A percentile compares a stretch with the other conserved stretches of the same genome.
Conservation (phyloP, 75 land plant species). For the Isoetes taiwanensis region DNA sequence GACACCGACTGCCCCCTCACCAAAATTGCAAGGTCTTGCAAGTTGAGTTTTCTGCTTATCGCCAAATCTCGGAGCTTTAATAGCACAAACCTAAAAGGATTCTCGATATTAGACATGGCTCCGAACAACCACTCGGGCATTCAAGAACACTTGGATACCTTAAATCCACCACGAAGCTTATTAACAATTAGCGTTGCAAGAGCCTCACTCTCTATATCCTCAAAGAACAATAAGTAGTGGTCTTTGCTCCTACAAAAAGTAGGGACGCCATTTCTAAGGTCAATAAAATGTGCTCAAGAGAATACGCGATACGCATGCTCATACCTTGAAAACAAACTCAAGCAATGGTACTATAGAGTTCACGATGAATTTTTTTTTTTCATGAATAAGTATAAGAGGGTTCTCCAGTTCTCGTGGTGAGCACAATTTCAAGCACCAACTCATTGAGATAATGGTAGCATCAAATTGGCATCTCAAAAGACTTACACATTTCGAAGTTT, state of each 20-base stretch:
- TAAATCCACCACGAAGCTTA: constrained; percentile 1
- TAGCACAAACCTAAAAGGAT: background rate
- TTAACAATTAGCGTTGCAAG: background rate
- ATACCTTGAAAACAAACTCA: background rate
- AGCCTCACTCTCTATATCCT: constrained; percentile 3
- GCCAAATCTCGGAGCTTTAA: background rate
- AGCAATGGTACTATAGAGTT: background rate
- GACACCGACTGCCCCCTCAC: no score
- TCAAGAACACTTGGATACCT: background rate
- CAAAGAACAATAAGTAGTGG: background rate
- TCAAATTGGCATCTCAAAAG: background rate
- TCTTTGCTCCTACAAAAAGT: background rate
- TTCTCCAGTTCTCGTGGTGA: background rate
- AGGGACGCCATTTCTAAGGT: background rate
- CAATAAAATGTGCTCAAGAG: no score
- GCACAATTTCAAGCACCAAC: no score
- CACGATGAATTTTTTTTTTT: background rate
- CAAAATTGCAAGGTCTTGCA: no score
- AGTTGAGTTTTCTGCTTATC: no score
- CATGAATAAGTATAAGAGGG: background rate
- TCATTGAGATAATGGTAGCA: background rate
- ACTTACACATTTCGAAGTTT: background rate
- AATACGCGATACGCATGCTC: no score
- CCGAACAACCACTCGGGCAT: background rate
- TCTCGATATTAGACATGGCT: background rate